phyloP scores from a whole-genome alignment of 2,329 filamentous ascomycete genomes.

The Elsinoe perseae region DNA sequence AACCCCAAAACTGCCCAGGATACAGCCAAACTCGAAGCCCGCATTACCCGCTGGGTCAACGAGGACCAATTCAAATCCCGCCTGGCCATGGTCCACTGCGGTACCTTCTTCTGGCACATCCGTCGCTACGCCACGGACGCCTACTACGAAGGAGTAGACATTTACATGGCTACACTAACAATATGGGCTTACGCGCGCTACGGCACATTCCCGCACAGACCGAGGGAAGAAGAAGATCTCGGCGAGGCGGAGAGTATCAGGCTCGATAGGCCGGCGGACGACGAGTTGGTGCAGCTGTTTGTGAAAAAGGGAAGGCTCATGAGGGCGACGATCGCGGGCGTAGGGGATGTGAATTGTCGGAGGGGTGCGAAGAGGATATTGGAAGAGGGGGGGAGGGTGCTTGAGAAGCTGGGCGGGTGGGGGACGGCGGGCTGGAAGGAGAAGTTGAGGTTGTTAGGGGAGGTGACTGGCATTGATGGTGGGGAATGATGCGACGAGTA shows the following conservation, averaged over 20 bases:
- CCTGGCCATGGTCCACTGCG: slow-evolving; percentile 47
- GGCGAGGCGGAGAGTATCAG: slow-evolving; percentile 32
- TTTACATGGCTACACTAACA: slow-evolving; percentile 58
- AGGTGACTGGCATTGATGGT: not conserved
- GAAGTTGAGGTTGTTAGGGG: not conserved
- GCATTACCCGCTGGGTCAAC: slow-evolving; percentile 42
- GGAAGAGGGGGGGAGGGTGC: slow-evolving; percentile 33
- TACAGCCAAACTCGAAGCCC: slow-evolving; percentile 11
- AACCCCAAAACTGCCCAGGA: too few species aligned
- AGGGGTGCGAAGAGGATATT: slow-evolving; percentile 34
- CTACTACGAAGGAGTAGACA: slow-evolving; percentile 56
- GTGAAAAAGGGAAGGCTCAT: slow-evolving; percentile 45
- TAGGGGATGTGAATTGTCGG: slow-evolving; percentile 42
- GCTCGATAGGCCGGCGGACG: slow-evolving; percentile 49
- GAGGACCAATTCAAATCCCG: slow-evolving; percentile 49
- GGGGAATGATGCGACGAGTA: too few species aligned
- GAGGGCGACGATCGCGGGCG: slow-evolving; percentile 44
- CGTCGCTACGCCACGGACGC: slow-evolving; percentile 43
- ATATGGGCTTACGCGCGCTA: slow-evolving; percentile 51
- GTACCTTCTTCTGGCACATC: slow-evolving; percentile 46
- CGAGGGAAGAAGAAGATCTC: not conserved
- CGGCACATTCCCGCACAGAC: slow-evolving; percentile 23
- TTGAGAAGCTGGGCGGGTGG: slow-evolving; percentile 24
- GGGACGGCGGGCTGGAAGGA: slow-evolving; percentile 4
- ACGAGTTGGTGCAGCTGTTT: slow-evolving; percentile 52